Base-by-base conservation (phyloP, 768 basidiomycete genomes). In the Macrocybe gigantea region DNA sequence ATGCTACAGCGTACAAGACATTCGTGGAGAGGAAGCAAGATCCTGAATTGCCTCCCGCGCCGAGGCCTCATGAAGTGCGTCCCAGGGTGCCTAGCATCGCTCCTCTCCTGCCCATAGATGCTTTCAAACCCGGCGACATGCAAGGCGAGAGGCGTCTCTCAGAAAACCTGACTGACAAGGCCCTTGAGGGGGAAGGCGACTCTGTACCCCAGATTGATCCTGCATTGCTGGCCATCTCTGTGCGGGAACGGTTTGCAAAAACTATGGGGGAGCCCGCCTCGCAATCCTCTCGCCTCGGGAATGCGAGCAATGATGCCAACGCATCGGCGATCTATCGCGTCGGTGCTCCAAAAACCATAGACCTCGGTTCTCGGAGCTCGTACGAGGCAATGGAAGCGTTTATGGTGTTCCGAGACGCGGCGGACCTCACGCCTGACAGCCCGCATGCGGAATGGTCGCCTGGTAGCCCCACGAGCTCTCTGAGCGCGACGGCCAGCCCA, bases 81-180 rank as follows among this genome's bases (percentile, higher is more conserved):
- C 69, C 70, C 2, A 64, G 71, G 34, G 59, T 72, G 12, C 74
- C 74, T 2, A 72, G 69, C 47, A 61, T 73, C 34, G 63, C 62
- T 7, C 69, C 69, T 1, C 59, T 74, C 43, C 63, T 65, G 59
- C 48, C 47, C 6, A 44, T 51, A 12, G 45, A 48, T 31, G 46
- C 44, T 37, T 47, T 41, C 31, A 46, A 52, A 29, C 38, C 29
- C 9, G 31, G 14, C 11, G 42, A 39, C 13, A 45, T 47, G 38
- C 33, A 39, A 13, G 41, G 33, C 30, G 32, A 8, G 5, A 32
- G 14, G 11, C 5, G 47, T 38, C 5, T 45, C 12, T 14, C 64
- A 5, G 58, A 62, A 12, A 51, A 51, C 5, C 59, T 60, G 47
- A 22, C 54, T 49, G 34, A 50, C 33, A 45, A 53, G 33, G 31